A percentile compares a stretch with the other conserved stretches of the same genome.
Conservation (phyloP, 169 alveolate species). For the Cryptosporidium viatorum region DNA sequence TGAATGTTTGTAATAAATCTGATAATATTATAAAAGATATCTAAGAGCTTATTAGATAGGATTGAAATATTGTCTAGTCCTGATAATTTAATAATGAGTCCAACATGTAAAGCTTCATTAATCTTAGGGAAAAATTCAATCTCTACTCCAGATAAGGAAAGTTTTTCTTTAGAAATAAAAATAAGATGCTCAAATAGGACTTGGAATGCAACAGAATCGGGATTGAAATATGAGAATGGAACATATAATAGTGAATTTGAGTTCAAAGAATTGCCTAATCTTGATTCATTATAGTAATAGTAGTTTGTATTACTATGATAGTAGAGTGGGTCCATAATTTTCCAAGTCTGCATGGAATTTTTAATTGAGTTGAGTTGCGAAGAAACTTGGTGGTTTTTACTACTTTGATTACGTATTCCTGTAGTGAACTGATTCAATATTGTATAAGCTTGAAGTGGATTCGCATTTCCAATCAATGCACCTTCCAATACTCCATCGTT, state of each 20-base stretch:
- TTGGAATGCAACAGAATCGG: conserved; percentile 1
- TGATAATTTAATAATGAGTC: background rate
- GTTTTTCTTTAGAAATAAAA: background rate
- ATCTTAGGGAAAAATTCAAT: conserved; percentile 14
- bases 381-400: background rate
- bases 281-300: background rate
- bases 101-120: background rate
- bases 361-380: background rate
- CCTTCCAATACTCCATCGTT: conserved; percentile 34
- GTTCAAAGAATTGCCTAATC: background rate
- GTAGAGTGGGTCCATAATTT: conserved; percentile 21
- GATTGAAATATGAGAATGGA: conserved; percentile 21
- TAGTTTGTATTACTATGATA: background rate
- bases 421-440: background rate
- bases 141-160: background rate
- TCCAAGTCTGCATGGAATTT: conserved; percentile 20
- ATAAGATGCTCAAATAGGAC: background rate
- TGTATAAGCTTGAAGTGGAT: conserved; percentile 33
- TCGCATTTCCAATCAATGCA: conserved; percentile 12
- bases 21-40: background rate
- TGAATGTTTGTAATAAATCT: background rate
- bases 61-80: background rate
- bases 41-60: conserved; percentile 9
- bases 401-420: background rate
- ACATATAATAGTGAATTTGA: conserved; percentile 34